These are phyloP conservation scores for Verbascum thapsus DNA, from an alignment of 257 asterid species.

Conservation along the genomic window DNA sequence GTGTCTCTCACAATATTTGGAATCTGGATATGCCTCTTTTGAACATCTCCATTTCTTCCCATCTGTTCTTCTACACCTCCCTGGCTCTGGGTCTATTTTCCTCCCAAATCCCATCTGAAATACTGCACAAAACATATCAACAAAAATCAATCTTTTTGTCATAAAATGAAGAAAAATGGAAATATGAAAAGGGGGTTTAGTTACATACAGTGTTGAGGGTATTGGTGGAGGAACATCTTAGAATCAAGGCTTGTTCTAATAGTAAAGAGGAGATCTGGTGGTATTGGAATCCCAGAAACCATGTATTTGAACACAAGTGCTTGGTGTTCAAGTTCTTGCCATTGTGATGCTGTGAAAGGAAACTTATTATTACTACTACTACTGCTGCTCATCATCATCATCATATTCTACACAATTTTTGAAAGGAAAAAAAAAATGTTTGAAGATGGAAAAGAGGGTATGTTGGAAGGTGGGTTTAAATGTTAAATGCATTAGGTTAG, in stretches of 20 bases:
- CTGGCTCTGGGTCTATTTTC: constrained; percentile 94
- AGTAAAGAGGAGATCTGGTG: constrained; percentile 86
- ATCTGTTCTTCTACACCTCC: constrained; percentile 94
- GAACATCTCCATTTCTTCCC: constrained; percentile 98
- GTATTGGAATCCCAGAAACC: constrained; percentile 81
- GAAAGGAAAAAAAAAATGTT: background rate
- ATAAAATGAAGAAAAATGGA: no score
- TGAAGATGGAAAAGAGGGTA: background rate
- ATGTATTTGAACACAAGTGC: constrained; percentile 89
- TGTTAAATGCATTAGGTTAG: constrained; percentile 38
- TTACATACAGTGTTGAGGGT: constrained; percentile 45
- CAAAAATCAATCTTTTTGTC: no score
- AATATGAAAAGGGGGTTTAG: background rate
- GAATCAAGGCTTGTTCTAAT: constrained; percentile 69
- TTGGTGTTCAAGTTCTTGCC: constrained; percentile 97
- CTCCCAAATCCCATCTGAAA: constrained; percentile 84
- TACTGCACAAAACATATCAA: constrained; percentile 39
- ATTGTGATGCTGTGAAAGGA: constrained; percentile 83
- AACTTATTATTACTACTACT: constrained; percentile 44
- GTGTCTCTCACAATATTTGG: constrained; percentile 98
- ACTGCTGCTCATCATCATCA: constrained; percentile 49
- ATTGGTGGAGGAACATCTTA: constrained; percentile 58
- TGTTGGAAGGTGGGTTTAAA: no score
- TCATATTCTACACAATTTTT: no score
- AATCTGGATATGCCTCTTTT: constrained; percentile 90